Conservation (phyloP, 2,329 filamentous ascomycete species). For the Sporothrix pallida region DNA sequence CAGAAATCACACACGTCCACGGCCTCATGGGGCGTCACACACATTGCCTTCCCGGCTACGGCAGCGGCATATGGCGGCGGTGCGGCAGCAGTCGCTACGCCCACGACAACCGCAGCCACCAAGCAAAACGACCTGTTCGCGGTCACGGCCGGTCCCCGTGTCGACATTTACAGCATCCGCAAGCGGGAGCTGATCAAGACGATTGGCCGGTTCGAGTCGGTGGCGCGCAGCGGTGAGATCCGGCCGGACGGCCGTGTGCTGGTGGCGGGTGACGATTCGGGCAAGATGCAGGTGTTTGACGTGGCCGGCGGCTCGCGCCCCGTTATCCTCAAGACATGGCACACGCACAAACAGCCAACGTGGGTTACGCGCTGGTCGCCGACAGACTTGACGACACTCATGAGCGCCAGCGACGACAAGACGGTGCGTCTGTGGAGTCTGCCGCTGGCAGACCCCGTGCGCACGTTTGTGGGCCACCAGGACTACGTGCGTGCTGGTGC, state of each 20-base stretch:
- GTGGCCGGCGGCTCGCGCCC: constrained; percentile 69
- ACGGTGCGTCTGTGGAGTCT: constrained; percentile 96
- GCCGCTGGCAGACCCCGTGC: constrained; percentile 75
- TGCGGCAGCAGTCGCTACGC: constrained; percentile 50
- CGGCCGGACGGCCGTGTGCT: constrained; percentile 86
- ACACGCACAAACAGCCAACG: constrained; percentile 89
- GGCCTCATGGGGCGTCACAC: constrained; percentile 85
- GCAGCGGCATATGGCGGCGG: constrained; percentile 46
- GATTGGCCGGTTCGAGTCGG: constrained; percentile 90
- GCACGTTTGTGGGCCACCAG: constrained; percentile 81
- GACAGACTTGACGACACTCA: constrained; percentile 79
- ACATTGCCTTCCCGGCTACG: constrained; percentile 75
- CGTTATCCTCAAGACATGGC: constrained; percentile 94
- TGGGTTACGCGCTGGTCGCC: constrained; percentile 94
- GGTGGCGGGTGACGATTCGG: constrained; percentile 88
- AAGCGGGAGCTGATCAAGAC: constrained; percentile 92
- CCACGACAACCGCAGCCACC: constrained; percentile 50
- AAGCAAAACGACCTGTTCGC: constrained; percentile 76
- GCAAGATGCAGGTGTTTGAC: constrained; percentile 94
- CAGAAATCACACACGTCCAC: constrained; percentile 89
- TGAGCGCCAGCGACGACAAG: constrained; percentile 90
- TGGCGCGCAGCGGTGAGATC: constrained; percentile 87
- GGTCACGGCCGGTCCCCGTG: constrained; percentile 89
- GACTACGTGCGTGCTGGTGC: constrained; percentile 90
- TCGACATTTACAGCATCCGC: constrained; percentile 92